A percentile compares a stretch with the other conserved stretches of the same genome.
Evolutionary conservation across 768 basidiomycete genomes (phyloP).

Genomic region (Xerocomellus chrysenteron): DNA sequence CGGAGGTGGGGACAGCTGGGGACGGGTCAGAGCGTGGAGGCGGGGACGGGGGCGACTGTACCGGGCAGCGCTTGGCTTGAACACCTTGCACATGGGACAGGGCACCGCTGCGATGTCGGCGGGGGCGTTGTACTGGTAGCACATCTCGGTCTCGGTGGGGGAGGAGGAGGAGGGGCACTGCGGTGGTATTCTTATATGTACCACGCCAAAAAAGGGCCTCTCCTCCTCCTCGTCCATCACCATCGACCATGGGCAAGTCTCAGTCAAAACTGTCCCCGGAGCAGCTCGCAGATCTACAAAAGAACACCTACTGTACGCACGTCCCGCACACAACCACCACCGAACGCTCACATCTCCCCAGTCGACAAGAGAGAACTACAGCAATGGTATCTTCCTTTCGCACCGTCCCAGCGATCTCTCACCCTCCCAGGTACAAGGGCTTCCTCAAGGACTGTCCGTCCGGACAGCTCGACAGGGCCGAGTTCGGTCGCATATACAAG

Average conservation of each 20-base stretch:
- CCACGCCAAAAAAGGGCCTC: slow-evolving; percentile 32
- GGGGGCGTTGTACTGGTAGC: slow-evolving; percentile 66
- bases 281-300: slow-evolving; percentile 92
- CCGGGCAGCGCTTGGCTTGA: slow-evolving; percentile 59
- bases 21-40: slow-evolving; percentile 17
- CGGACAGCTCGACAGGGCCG: slow-evolving; percentile 92
- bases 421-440: slow-evolving; percentile 84
- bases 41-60: slow-evolving; percentile 27
- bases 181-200: slow-evolving; percentile 29
- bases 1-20: slow-evolving; percentile 73
- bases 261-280: slow-evolving; percentile 94
- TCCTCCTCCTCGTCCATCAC: not conserved
- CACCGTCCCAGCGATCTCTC: slow-evolving; percentile 5
- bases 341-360: slow-evolving; percentile 33
- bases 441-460: slow-evolving; percentile 99
- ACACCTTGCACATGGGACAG: slow-evolving; percentile 87
- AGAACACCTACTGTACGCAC: slow-evolving; percentile 91
- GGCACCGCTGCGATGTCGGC: slow-evolving; percentile 61
- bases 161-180: slow-evolving; percentile 17
- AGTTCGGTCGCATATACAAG: slow-evolving; percentile 97
- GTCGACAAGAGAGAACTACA: slow-evolving; percentile 97
- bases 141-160: slow-evolving; percentile 48
- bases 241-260: slow-evolving; percentile 87
- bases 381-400: slow-evolving; percentile 65
- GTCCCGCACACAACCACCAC: slow-evolving; percentile 6